These are phyloP conservation scores for Massariosphaeria phaeospora DNA, from an alignment of 495 filamentous ascomycete species.

Conservation along the genomic window DNA sequence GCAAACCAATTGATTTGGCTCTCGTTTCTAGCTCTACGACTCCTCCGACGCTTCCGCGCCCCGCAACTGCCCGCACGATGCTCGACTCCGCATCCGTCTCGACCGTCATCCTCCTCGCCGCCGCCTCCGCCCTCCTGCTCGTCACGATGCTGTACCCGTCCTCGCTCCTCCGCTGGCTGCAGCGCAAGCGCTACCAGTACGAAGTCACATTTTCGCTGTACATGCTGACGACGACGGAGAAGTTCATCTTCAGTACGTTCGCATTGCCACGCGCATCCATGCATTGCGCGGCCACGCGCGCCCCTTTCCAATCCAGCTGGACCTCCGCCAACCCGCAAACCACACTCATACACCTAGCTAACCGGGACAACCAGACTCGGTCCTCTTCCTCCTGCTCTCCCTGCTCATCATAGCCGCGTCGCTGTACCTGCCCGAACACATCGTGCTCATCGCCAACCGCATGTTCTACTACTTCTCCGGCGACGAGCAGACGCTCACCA, in stretches of 20 bases:
- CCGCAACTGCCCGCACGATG: conserved; percentile 5
- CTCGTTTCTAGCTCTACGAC: background rate
- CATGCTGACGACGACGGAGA: conserved; percentile 80
- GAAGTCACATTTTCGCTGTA: conserved; percentile 80
- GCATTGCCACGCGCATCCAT: background rate
- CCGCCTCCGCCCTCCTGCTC: conserved; percentile 30
- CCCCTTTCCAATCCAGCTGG: background rate
- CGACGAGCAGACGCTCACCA: conserved; percentile 49
- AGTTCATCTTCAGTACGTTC: conserved; percentile 75
- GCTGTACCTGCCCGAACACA: conserved; percentile 88
- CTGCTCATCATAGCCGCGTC: conserved; percentile 80
- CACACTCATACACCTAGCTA: conserved; percentile 7
- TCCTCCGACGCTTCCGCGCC: background rate
- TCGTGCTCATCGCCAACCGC: conserved; percentile 69
- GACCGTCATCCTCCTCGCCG: conserved; percentile 27
- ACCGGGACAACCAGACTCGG: conserved; percentile 57
- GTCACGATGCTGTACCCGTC: conserved; percentile 43
- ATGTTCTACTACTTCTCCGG: conserved; percentile 93
- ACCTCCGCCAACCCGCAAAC: background rate
- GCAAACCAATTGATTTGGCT: background rate
- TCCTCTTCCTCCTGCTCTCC: conserved; percentile 79
- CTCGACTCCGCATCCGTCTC: conserved; percentile 26
- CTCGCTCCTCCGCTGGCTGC: conserved; percentile 58
- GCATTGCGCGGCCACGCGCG: background rate
- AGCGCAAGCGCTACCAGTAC: conserved; percentile 79